Evolutionary conservation across 2,329 filamentous ascomycete genomes (phyloP).

Genomic region (Aspergillus fischeri): DNA sequence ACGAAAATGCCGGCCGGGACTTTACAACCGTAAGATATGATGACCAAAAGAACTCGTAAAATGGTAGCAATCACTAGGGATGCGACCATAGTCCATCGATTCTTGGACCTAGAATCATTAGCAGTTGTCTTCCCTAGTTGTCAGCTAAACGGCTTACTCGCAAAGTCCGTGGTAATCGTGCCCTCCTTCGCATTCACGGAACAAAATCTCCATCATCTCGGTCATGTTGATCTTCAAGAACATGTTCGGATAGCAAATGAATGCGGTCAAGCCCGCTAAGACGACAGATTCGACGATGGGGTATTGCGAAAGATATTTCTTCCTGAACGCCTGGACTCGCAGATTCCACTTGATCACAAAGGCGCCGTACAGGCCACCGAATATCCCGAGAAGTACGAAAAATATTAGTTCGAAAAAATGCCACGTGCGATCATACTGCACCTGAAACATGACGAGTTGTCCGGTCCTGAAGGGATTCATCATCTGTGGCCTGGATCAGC

Average conservation of each 20-base stretch:
- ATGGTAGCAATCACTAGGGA: constrained; percentile 76
- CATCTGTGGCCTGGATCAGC: constrained; percentile 44
- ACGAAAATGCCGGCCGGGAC: constrained; percentile 98
- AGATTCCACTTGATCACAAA: constrained; percentile 99
- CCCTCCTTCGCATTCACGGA: constrained; percentile 83
- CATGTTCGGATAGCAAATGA: constrained; percentile 95
- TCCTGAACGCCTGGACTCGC: constrained; percentile 83
- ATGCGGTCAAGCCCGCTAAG: constrained; percentile 75
- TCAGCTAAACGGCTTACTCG: constrained; percentile 50
- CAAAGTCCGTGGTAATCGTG: constrained; percentile 90
- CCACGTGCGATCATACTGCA: constrained; percentile 92
- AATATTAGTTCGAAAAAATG: constrained; percentile 96
- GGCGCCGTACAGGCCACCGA: constrained; percentile 91
- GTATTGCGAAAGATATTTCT: constrained; percentile 82
- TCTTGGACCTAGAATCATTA: constrained; percentile 46
- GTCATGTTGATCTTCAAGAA: constrained; percentile 98
- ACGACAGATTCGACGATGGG: constrained; percentile 82
- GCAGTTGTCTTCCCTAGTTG: not conserved
- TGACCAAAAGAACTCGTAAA: constrained; percentile 77
- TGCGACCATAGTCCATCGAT: constrained; percentile 72
- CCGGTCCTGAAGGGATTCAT: constrained; percentile 98
- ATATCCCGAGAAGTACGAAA: constrained; percentile 85
- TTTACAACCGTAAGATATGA: constrained; percentile 96
- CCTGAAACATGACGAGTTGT: constrained; percentile 98
- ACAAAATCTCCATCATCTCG: constrained; percentile 97